Percentiles rank a stretch among this genome's conserved stretches.
These are phyloP conservation scores for Sarcomyxa edulis DNA, from an alignment of 768 basidiomycete genomes.

Conservation along the genomic window DNA sequence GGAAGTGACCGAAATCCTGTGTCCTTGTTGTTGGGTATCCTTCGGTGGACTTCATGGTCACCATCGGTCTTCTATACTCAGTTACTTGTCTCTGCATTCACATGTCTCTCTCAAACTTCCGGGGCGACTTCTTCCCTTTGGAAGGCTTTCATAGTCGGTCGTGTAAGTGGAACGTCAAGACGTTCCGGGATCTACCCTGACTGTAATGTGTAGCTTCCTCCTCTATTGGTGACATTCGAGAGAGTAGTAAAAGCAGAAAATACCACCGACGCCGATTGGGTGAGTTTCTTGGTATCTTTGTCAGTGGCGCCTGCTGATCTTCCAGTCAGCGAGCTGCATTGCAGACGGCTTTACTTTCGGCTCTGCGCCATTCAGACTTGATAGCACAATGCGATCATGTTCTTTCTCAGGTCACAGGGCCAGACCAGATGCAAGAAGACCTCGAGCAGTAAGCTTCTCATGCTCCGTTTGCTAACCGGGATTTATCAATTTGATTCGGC, in stretches of 20 bases:
- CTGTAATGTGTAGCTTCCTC: constrained; percentile 58
- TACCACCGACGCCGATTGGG: constrained; percentile 52
- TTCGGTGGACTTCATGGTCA: constrained; percentile 61
- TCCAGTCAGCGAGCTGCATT: constrained; percentile 30
- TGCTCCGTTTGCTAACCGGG: background rate
- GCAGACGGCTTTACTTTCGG: constrained; percentile 42
- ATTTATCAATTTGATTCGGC: too few species aligned
- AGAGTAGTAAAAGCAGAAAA: constrained; percentile 48
- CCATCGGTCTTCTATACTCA: constrained; percentile 65
- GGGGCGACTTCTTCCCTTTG: constrained; percentile 38
- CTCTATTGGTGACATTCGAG: constrained; percentile 50
- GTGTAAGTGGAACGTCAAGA: constrained; percentile 40
- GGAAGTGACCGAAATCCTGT: constrained; percentile 51
- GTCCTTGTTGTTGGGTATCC: constrained; percentile 47
- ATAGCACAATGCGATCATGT: constrained; percentile 49
- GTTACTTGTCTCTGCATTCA: constrained; percentile 56
- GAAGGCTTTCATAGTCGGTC: constrained; percentile 67
- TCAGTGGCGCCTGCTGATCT: constrained; percentile 5
- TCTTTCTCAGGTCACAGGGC: constrained; percentile 25
- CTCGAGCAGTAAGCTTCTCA: constrained; percentile 8
- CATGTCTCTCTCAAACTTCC: constrained; percentile 49
- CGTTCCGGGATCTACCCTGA: background rate
- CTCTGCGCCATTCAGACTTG: constrained; percentile 49
- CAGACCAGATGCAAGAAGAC: constrained; percentile 21
- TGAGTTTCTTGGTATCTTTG: constrained; percentile 21